These are phyloP conservation scores for Microsporum ferrugineum DNA, from an alignment of 2,329 filamentous ascomycete genomes.

Conservation along the genomic window DNA sequence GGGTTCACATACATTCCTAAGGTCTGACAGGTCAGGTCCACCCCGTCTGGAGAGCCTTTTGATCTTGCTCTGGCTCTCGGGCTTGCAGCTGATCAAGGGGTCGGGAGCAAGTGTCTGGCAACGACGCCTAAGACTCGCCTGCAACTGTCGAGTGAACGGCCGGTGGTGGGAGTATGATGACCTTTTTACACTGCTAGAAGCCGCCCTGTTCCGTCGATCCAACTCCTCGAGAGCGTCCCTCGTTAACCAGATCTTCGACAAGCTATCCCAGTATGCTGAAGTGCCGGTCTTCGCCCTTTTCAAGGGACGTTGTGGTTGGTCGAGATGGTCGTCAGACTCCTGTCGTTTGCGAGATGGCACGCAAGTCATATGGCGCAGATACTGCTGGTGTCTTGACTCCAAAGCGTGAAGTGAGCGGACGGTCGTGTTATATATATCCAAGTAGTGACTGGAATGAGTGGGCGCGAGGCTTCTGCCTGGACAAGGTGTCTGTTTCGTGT, in stretches of 20 bases:
- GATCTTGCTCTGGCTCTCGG: neutral
- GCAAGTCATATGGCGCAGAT: neutral
- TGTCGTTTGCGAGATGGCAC: neutral
- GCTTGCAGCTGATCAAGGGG: neutral
- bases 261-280: constrained; percentile 17
- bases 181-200: neutral
- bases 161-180: neutral
- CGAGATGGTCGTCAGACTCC: neutral
- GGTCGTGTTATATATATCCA: too few species aligned
- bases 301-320: neutral
- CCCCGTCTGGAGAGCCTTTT: constrained; percentile 8
- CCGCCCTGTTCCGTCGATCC: constrained; percentile 14
- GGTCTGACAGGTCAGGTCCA: constrained; percentile 11
- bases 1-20: constrained; percentile 11
- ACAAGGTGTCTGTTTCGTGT: too few species aligned
- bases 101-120: constrained; percentile 3
- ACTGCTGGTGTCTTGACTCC: neutral
- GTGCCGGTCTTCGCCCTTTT: neutral
- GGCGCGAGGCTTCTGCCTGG: too few species aligned
- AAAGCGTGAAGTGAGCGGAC: neutral
- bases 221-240: constrained; percentile 17
- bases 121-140: constrained; percentile 7
- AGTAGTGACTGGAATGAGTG: too few species aligned
- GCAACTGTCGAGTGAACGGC: constrained; percentile 8
- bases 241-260: constrained; percentile 8